Percentiles rank a stretch among this genome's conserved stretches.
Conservation (phyloP, 208 protist species). For the Strigomonas culicis region DNA sequence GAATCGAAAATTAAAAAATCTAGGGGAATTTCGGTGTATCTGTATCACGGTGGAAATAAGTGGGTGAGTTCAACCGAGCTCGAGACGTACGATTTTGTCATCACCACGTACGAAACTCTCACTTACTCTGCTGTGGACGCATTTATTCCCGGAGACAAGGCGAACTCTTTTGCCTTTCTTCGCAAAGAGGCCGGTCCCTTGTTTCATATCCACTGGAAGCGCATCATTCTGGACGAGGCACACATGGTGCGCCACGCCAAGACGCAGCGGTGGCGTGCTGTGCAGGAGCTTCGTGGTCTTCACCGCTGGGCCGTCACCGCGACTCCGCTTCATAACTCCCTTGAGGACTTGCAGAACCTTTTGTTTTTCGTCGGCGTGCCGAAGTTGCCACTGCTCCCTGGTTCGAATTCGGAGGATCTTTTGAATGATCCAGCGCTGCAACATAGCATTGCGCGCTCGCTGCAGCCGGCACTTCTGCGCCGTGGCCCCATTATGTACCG, state of each 20-base stretch:
- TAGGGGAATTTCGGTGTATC: conserved; percentile 49
- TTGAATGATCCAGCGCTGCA: conserved; percentile 77
- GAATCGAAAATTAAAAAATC: conserved; percentile 63
- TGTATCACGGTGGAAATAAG: conserved; percentile 85
- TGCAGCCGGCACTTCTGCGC: conserved; percentile 87
- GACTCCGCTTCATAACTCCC: conserved; percentile 93
- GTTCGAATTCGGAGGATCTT: conserved; percentile 64
- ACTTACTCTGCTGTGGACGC: conserved; percentile 53
- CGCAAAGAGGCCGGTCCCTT: conserved; percentile 69
- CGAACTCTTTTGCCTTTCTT: conserved; percentile 50
- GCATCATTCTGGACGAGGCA: conserved; percentile 94
- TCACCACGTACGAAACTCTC: conserved; percentile 92
- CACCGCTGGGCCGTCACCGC: conserved; percentile 92
- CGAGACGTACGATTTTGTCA: conserved; percentile 89
- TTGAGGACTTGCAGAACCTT: conserved; percentile 91
- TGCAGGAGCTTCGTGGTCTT: conserved; percentile 75
- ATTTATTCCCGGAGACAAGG: conserved; percentile 62
- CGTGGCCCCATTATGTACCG: conserved; percentile 85
- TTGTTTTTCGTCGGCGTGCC: conserved; percentile 82
- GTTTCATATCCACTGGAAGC: conserved; percentile 89
- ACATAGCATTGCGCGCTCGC: conserved; percentile 71
- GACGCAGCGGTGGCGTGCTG: conserved; percentile 82
- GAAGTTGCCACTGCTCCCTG: conserved; percentile 68
- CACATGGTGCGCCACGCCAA: conserved; percentile 90
- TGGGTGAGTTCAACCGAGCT: conserved; percentile 65